phyloP scores from a whole-genome alignment of 164 flowering plant genomes.

The Vitis vinifera region ASM3070453v1 NC_081808.1:1813001-1813500 shows the following conservation, averaged over 20 bases:
- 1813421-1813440: too few relatives aligned
- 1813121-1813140: too few relatives aligned
- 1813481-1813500: too few relatives aligned
- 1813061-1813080: too few relatives aligned
- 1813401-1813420: neutral
- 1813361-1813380: neutral
- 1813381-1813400: neutral
- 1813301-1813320: neutral
- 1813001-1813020: too few relatives aligned
- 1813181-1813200: conserved; percentile 16
- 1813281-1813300: neutral
- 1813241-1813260: conserved; percentile 53
- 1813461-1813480: too few relatives aligned
- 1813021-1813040: too few relatives aligned
- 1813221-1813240: conserved; percentile 59
- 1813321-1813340: neutral
- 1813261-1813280: conserved; percentile 54
- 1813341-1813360: neutral
- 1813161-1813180: neutral
- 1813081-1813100: too few relatives aligned
- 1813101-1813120: too few relatives aligned
- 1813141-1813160: too few relatives aligned
- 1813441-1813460: too few relatives aligned
- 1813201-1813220: conserved; percentile 54
- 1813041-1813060: too few relatives aligned